These are phyloP conservation scores for Furcasterigmium furcatum DNA, from an alignment of 2,329 filamentous ascomycete species.

Conservation along the genomic window DNA sequence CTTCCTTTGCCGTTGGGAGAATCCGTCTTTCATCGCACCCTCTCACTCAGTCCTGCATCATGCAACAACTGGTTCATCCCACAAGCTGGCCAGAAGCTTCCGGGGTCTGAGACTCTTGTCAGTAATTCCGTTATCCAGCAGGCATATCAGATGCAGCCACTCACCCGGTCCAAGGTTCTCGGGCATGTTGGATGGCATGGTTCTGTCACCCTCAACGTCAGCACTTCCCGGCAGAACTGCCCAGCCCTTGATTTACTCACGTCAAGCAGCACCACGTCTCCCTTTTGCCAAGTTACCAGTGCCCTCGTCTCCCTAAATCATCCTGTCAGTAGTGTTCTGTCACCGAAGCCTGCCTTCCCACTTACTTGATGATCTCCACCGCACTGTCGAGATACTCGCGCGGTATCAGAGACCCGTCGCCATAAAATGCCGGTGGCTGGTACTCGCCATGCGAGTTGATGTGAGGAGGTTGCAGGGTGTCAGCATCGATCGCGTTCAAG, in stretches of 20 bases:
- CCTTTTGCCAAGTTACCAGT: constrained; percentile 13
- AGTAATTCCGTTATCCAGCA: not conserved
- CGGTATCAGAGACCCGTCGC: constrained; percentile 18
- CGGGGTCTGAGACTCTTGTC: not conserved
- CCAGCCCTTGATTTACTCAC: constrained; percentile 4
- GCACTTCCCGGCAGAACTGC: not conserved
- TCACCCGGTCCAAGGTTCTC: constrained; percentile 18
- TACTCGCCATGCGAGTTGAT: constrained; percentile 12
- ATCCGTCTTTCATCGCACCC: too few species aligned
- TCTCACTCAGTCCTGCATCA: too few species aligned
- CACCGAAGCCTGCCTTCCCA: not conserved
- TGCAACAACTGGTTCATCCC: too few species aligned
- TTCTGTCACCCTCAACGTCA: constrained; percentile 11
- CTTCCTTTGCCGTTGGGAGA: too few species aligned
- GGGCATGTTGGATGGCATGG: constrained; percentile 18
- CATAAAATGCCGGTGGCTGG: constrained; percentile 18
- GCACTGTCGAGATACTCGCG: constrained; percentile 17
- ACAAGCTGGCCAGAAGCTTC: constrained; percentile 16
- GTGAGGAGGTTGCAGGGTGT: constrained; percentile 15
- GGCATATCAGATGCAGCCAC: too few species aligned
- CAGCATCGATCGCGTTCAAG: constrained; percentile 14
- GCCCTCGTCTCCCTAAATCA: constrained; percentile 6
- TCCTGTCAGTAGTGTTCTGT: not conserved
- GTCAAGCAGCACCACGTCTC: constrained; percentile 19
- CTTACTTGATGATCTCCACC: constrained; percentile 16